Evolutionary conservation across 495 filamentous ascomycete species (phyloP).

Genomic region (Neurospora pannonica): DNA sequence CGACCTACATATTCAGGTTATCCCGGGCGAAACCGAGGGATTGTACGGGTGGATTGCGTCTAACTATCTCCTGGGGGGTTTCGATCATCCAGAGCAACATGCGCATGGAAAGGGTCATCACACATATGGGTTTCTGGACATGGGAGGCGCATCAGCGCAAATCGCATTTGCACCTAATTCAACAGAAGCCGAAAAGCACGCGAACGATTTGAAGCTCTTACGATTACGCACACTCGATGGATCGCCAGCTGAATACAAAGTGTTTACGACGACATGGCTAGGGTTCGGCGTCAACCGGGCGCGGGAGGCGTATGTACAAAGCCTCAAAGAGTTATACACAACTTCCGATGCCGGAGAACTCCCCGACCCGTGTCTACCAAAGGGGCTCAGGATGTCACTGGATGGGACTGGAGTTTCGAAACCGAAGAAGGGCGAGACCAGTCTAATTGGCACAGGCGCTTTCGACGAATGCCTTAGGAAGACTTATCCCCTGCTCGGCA

Average conservation of each 20-base stretch:
- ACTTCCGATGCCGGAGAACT: constrained; percentile 50
- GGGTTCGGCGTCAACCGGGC: constrained; percentile 94
- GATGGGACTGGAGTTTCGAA: constrained; percentile 41
- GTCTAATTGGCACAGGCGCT: constrained; percentile 67
- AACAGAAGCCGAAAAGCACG: constrained; percentile 84
- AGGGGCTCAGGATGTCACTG: constrained; percentile 59
- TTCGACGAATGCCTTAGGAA: constrained; percentile 78
- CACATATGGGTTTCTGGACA: constrained; percentile 96
- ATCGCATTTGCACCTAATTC: constrained; percentile 94
- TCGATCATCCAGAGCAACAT: constrained; percentile 68
- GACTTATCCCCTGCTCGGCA: constrained; percentile 81
- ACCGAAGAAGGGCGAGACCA: constrained; percentile 19
- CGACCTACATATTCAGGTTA: constrained; percentile 83
- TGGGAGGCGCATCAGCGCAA: constrained; percentile 95
- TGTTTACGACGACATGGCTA: constrained; percentile 95
- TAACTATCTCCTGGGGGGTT: constrained; percentile 95
- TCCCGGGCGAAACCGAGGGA: constrained; percentile 93
- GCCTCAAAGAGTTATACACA: constrained; percentile 51
- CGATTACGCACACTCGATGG: constrained; percentile 78
- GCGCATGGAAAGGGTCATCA: constrained; percentile 75
- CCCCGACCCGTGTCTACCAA: constrained; percentile 86
- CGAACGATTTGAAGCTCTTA: constrained; percentile 78
- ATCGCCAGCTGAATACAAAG: constrained; percentile 61
- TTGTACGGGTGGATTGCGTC: constrained; percentile 98
- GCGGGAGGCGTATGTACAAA: constrained; percentile 66